These are phyloP conservation scores for Boletus eberwhitei DNA, from an alignment of 768 basidiomycete species.

Conservation along the genomic window DNA sequence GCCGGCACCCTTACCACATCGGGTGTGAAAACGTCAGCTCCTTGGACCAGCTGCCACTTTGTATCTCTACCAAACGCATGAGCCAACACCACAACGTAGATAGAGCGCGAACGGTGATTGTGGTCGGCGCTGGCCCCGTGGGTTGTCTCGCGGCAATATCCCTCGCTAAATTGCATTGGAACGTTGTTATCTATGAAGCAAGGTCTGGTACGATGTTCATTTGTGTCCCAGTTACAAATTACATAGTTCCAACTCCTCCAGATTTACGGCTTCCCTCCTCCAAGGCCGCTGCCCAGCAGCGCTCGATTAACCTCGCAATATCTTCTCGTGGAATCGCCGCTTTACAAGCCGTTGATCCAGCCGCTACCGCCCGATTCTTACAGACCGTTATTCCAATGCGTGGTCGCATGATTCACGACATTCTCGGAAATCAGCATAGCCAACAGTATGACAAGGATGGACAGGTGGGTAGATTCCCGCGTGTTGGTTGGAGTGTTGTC, in stretches of 20 bases:
- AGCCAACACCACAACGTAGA: slow-evolving; percentile 1
- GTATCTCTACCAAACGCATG: slow-evolving; percentile 7
- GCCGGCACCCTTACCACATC: slow-evolving; percentile 13
- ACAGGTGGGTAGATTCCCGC: slow-evolving; percentile 56
- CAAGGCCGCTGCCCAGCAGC: slow-evolving; percentile 61
- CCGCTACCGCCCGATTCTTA: slow-evolving; percentile 66
- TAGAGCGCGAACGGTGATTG: slow-evolving; percentile 45
- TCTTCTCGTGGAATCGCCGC: slow-evolving; percentile 92
- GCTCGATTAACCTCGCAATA: slow-evolving; percentile 96
- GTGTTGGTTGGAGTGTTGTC: slow-evolving; percentile 6
- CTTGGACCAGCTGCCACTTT: background rate
- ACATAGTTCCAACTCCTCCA: slow-evolving; percentile 32
- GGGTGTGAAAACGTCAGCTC: slow-evolving; percentile 1
- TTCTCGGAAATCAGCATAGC: slow-evolving; percentile 68
- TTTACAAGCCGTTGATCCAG: slow-evolving; percentile 73
- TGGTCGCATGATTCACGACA: slow-evolving; percentile 91
- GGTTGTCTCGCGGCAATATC: slow-evolving; percentile 88
- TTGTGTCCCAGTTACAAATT: slow-evolving; percentile 12
- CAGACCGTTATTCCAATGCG: slow-evolving; percentile 87
- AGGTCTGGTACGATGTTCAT: slow-evolving; percentile 56
- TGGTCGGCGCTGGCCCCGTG: slow-evolving; percentile 91
- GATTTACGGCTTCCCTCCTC: slow-evolving; percentile 75
- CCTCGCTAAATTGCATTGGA: slow-evolving; percentile 84
- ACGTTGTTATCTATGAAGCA: slow-evolving; percentile 74
- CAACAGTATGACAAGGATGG: slow-evolving; percentile 86